Evolutionary conservation across 176 grass and related monocot species (phyloP), one percentile per base, ranked within the genome.

Genomic region (Musa itinerans): DNA sequence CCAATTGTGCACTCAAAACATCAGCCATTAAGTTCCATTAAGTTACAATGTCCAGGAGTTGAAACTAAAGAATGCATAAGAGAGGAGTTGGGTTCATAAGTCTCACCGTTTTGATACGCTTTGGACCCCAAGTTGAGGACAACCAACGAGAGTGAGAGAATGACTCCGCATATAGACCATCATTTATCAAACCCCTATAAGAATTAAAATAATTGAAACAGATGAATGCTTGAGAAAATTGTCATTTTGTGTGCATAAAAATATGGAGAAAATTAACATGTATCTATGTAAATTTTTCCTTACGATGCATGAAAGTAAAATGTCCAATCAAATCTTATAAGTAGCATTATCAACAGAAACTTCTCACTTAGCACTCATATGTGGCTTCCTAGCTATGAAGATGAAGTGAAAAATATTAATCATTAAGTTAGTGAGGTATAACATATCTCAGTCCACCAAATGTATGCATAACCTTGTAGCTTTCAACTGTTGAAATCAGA

Each of bases 111-210:
- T 98, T 98, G 78, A 98, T 98, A 70, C 86, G 88, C 75, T 64
- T 78, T 84, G 94, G 90, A 72, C 90, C 94, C 90, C 88, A 93
- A 77, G 80, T 87, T 55, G 83, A 86, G 43, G 94, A 82, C 11
- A 89, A 57, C 90, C 94, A 98, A 51, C 86, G 82, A 25, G 94
- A 93, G 71, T 78, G 80, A 25, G 90, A 93, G 90, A 85, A 93
- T 62, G 90, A 81, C 80, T 98, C 94, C 19, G 90, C 94, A 78
- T 91, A 97, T 74, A 87, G 83, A 69, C 85, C 76, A 71, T 98
- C 94, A 84, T 93, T 98, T 64, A 98, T 71, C 77, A 97, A 74
- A 65, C 86, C 94, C 73, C 94, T 97, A 71, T 8, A 58, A 72
- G 69, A 69, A 70, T 69, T 63, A 82, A 87, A 25, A 63, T 10